Percentiles rank a stretch among this genome's conserved stretches.
Evolutionary conservation across 768 basidiomycete species (phyloP).

Genomic region (Tulasnella sp.): DNA sequence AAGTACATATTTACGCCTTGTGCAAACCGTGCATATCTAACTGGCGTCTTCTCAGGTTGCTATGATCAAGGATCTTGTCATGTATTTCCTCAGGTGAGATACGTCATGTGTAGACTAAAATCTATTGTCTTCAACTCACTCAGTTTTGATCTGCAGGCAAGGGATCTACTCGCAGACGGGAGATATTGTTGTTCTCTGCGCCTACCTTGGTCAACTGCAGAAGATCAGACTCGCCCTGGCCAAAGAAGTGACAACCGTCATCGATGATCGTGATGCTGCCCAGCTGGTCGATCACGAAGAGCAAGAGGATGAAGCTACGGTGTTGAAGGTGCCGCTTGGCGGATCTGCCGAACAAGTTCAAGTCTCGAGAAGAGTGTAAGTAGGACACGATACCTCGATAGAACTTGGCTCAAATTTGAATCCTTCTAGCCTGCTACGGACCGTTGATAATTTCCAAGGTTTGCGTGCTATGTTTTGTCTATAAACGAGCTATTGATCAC

Average conservation of each 20-base stretch:
- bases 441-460: conserved; percentile 63
- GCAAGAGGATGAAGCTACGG: conserved; percentile 25
- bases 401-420: neutral
- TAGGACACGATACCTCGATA: neutral
- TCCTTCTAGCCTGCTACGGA: conserved; percentile 49
- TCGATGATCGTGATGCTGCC: conserved; percentile 59
- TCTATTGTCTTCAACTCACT: neutral
- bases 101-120: neutral
- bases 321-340: conserved; percentile 17
- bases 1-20: conserved; percentile 35
- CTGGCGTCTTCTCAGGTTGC: conserved; percentile 24
- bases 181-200: conserved; percentile 45
- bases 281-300: conserved; percentile 45
- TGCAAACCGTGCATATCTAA: neutral
- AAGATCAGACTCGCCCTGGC: conserved; percentile 35
- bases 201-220: conserved; percentile 43
- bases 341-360: conserved; percentile 34
- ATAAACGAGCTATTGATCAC: neutral
- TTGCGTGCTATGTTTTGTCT: neutral
- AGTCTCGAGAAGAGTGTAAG: conserved; percentile 42
- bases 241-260: conserved; percentile 45
- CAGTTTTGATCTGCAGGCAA: conserved; percentile 28
- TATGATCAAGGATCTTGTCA: conserved; percentile 44
- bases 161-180: conserved; percentile 38
- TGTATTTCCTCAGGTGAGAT: conserved; percentile 38